phyloP scores from a whole-genome alignment of 2,329 filamentous ascomycete genomes.

The Hypoxylon sp. region DNA sequence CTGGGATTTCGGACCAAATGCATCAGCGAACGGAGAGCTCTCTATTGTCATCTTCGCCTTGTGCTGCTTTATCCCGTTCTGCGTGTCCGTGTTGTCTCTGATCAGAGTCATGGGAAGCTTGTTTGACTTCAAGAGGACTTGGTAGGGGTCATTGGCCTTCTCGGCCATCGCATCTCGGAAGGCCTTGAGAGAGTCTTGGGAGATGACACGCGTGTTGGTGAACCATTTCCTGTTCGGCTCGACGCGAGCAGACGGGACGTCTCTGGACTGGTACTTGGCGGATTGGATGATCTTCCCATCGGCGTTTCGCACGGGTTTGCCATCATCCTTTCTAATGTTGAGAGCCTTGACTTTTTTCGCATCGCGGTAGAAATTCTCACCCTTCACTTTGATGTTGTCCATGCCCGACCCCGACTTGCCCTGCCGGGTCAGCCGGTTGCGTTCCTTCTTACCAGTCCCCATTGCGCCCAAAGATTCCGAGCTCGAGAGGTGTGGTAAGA shows the following conservation, averaged over 20 bases:
- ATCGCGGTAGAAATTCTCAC: slow-evolving; percentile 96
- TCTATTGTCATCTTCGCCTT: slow-evolving; percentile 95
- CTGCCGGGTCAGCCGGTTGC: slow-evolving; percentile 84
- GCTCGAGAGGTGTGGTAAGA: slow-evolving; percentile 42
- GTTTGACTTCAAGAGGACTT: slow-evolving; percentile 95
- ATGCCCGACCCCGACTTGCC: slow-evolving; percentile 89
- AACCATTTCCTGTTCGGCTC: slow-evolving; percentile 99
- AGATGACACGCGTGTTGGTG: slow-evolving; percentile 90
- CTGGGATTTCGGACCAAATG: slow-evolving; percentile 94
- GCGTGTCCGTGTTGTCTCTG: slow-evolving; percentile 76
- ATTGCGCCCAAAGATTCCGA: slow-evolving; percentile 66
- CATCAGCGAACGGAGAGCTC: slow-evolving; percentile 85
- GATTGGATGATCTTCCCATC: slow-evolving; percentile 87
- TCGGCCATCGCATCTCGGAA: slow-evolving; percentile 95
- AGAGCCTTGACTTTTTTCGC: slow-evolving; percentile 91
- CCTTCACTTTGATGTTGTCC: slow-evolving; percentile 92
- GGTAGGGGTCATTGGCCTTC: slow-evolving; percentile 90
- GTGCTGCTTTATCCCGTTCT: slow-evolving; percentile 92
- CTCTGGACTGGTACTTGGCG: slow-evolving; percentile 85
- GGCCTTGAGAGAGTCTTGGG: slow-evolving; percentile 86
- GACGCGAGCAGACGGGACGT: slow-evolving; percentile 85
- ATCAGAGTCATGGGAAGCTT: slow-evolving; percentile 98
- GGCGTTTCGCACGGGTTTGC: slow-evolving; percentile 85
- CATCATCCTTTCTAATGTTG: slow-evolving; percentile 92
- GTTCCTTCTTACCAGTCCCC: slow-evolving; percentile 95